These are phyloP conservation scores for Psidium friedrichsthalianum DNA, from an alignment of 345 rosid species.

Conservation along the genomic window DNA sequence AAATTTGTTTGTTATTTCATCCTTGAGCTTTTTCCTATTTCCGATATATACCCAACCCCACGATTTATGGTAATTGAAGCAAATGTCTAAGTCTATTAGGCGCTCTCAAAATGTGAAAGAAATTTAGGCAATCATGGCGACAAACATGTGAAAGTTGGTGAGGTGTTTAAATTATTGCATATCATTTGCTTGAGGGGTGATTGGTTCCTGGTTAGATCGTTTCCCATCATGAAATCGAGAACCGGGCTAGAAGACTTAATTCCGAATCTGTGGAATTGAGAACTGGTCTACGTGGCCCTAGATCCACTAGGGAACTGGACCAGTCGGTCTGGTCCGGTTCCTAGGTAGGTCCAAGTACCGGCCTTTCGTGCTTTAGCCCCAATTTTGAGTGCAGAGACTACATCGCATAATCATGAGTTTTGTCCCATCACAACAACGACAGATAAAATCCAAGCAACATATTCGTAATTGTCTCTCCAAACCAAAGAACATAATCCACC, in stretches of 20 bases:
- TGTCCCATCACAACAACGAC: not conserved
- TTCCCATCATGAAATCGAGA: not conserved
- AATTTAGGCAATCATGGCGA: not conserved
- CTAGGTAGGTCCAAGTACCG: accelerated
- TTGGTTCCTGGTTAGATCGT: not conserved
- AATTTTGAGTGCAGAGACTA: not conserved
- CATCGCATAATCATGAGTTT: not conserved
- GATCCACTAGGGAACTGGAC: too few relatives aligned
- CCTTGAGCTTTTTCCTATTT: not conserved
- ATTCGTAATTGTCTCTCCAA: too few relatives aligned
- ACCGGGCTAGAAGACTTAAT: accelerated
- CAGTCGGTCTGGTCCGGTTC: not conserved
- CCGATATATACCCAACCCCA: not conserved
- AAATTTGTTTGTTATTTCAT: not conserved
- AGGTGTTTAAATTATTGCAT: not conserved
- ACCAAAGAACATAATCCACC: not conserved
- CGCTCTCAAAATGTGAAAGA: not conserved
- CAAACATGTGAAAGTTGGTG: too few relatives aligned
- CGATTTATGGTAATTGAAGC: not conserved
- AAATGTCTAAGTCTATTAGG: not conserved
- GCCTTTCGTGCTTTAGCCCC: not conserved
- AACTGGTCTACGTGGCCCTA: too few relatives aligned
- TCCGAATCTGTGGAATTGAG: not conserved
- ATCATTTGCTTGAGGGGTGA: too few relatives aligned
- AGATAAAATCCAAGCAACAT: not conserved